Base-by-base conservation (phyloP, 164 flowering plant genomes). In the Magnolia changhungtana region DNA sequence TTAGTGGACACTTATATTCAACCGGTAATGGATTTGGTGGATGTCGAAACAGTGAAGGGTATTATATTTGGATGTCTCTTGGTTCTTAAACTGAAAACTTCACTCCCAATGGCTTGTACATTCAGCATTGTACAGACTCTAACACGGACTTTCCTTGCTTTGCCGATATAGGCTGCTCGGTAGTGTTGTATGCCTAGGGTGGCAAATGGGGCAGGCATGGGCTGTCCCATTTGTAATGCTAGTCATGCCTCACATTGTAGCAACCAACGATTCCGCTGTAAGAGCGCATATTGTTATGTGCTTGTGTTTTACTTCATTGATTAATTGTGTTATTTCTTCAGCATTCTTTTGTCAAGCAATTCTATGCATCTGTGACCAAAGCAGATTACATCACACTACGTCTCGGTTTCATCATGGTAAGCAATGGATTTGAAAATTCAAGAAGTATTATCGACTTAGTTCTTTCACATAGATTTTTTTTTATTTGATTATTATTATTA, bases 291-390 rank as follows among this genome's bases (percentile, higher is more conserved):
- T 55, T 55, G 9, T 55, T 16, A 55, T 13, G 61, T 55, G 61
- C 18, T 55, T 16, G 18, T 11, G 18, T 55, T 55, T 55, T 16
- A 55, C 61, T 55, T 2, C 61, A 55, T 55, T 55, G 11, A 55
- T 16, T 55, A 55, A 10, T 55, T 55, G 2, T 75, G 20, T 51
- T 31, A 11, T 23, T 71, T 21, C 69, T 77, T 51, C 82, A 86
- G 88, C 81, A 81, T 72, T 84, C 91, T 11, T 90, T 90, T 80
- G 27, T 79, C 75, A 90, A 89, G 83, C 92, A 89, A 79, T 83
- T 90, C 63, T 84, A 82, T 84, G 89, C 80, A 11, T 88, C 92
- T 63, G 91, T 91, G 18, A 84, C 88, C 65, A 84, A 88, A 75
- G 82, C 92, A 21, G 94, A 90, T 81, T 91, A 89, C 73, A 58